phyloP scores from a whole-genome alignment of 2,329 filamentous ascomycete genomes.

The Ophiostoma novo-ulmi region DNA sequence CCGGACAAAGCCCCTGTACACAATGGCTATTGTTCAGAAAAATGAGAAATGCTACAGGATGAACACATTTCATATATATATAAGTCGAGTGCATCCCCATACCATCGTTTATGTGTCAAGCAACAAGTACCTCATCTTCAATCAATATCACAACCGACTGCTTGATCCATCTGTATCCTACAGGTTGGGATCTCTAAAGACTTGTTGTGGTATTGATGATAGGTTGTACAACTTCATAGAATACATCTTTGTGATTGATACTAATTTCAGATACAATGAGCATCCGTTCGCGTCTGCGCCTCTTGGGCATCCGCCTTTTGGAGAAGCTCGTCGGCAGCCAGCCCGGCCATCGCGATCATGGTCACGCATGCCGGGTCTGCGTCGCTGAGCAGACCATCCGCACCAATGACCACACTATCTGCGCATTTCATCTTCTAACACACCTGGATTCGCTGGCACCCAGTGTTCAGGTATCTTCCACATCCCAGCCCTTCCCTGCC shows the following conservation, averaged over 20 bases:
- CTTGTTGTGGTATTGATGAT: not conserved
- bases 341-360: not conserved
- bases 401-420: slow-evolving; percentile 8
- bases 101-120: not conserved
- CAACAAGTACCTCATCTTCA: not conserved
- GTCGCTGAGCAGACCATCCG: slow-evolving; percentile 1
- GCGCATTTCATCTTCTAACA: slow-evolving; percentile 28
- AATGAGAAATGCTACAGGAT: not conserved
- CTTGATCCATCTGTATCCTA: not conserved
- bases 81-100: not conserved
- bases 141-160: not conserved
- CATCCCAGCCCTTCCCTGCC: not conserved
- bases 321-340: not conserved
- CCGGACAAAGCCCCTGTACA: not conserved
- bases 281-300: not conserved
- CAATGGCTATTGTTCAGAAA: not conserved
- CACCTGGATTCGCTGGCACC: slow-evolving; percentile 1
- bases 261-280: slow-evolving; percentile 4
- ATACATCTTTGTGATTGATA: too few species aligned
- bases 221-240: too few species aligned
- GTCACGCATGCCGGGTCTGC: slow-evolving; percentile 11
- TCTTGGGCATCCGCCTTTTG: not conserved
- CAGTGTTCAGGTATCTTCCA: slow-evolving; percentile 14
- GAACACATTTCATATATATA: not conserved
- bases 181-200: not conserved